Conservation (phyloP, 768 basidiomycete species). For the Amanita pallidorosea region DNA sequence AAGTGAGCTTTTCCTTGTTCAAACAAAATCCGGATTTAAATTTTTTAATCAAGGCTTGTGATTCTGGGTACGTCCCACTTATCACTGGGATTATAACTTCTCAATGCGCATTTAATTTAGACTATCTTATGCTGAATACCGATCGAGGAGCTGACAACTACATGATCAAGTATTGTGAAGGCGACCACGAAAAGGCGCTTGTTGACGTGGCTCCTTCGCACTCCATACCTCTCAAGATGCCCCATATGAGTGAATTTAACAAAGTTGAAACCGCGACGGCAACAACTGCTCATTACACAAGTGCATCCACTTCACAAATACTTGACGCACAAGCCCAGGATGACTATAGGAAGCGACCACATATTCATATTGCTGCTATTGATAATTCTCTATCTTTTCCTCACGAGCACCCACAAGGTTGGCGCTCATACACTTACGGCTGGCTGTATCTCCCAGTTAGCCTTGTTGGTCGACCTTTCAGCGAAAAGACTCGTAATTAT, state of each 20-base stretch:
- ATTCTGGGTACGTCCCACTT: constrained; percentile 49
- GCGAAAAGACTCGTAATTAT: constrained; percentile 69
- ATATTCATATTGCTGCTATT: constrained; percentile 88
- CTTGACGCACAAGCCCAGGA: constrained; percentile 22
- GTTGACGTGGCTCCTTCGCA: constrained; percentile 74
- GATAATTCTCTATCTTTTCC: constrained; percentile 91
- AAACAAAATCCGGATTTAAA: constrained; percentile 2
- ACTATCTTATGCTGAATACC: constrained; percentile 90
- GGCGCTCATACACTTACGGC: constrained; percentile 76
- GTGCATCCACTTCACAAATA: constrained; percentile 23
- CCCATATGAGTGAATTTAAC: constrained; percentile 62
- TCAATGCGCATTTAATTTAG: constrained; percentile 22
- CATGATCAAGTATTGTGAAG: constrained; percentile 88
- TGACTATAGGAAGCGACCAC: constrained; percentile 52
- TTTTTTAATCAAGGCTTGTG: constrained; percentile 46
- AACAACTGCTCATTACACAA: constrained; percentile 25
- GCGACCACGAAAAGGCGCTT: constrained; percentile 64
- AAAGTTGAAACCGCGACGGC: constrained; percentile 23
- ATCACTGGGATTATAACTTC: background rate
- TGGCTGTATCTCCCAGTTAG: constrained; percentile 84
- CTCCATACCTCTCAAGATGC: constrained; percentile 56
- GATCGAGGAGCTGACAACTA: constrained; percentile 84
- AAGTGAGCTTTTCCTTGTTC: constrained; percentile 40
- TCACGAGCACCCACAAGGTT: constrained; percentile 77
- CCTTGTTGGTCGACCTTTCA: constrained; percentile 78